Percentiles rank a stretch among this genome's conserved stretches.
Conservation (phyloP, 768 basidiomycete genomes). For the Rhodotorula kratochvilovae region DNA sequence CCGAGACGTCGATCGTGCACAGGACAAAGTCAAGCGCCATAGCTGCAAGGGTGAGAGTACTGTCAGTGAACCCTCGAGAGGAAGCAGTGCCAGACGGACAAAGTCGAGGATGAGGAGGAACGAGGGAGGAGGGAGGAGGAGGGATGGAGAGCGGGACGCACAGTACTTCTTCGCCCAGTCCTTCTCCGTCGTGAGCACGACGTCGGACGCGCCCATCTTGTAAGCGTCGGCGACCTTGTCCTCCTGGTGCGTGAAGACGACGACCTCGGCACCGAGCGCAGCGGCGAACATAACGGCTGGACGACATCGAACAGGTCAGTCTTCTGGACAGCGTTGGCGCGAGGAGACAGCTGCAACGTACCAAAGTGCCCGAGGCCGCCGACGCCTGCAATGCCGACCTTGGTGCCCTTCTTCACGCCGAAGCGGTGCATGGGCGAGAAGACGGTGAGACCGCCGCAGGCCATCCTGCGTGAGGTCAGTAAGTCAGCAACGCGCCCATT, state of each 20-base stretch:
- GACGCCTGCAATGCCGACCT: slow-evolving; percentile 62
- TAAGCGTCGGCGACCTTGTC: slow-evolving; percentile 57
- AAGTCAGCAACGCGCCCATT: no score
- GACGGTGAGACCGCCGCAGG: slow-evolving; percentile 48
- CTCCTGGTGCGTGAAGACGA: slow-evolving; percentile 36
- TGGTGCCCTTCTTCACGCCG: slow-evolving; percentile 58
- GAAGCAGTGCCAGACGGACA: no score
- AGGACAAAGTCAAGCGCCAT: slow-evolving; percentile 46
- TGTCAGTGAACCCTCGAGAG: no score
- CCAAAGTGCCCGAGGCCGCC: slow-evolving; percentile 54
- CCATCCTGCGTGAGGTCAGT: slow-evolving; percentile 34
- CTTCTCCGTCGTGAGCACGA: slow-evolving; percentile 52
- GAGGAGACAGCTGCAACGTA: not conserved
- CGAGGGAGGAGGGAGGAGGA: no score
- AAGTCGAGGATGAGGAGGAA: no score
- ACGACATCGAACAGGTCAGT: not conserved
- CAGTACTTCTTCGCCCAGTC: slow-evolving; percentile 30
- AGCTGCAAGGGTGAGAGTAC: no score
- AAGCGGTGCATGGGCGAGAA: slow-evolving; percentile 49
- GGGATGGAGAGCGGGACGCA: no score
- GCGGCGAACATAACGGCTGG: slow-evolving; percentile 26
- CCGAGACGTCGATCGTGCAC: slow-evolving; percentile 44
- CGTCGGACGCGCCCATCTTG: slow-evolving; percentile 58
- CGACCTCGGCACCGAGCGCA: slow-evolving; percentile 47
- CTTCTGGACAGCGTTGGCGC: not conserved